Base-by-base conservation (phyloP, 169 alveolate genomes). In the Eimeria nieschulzi region DNA sequence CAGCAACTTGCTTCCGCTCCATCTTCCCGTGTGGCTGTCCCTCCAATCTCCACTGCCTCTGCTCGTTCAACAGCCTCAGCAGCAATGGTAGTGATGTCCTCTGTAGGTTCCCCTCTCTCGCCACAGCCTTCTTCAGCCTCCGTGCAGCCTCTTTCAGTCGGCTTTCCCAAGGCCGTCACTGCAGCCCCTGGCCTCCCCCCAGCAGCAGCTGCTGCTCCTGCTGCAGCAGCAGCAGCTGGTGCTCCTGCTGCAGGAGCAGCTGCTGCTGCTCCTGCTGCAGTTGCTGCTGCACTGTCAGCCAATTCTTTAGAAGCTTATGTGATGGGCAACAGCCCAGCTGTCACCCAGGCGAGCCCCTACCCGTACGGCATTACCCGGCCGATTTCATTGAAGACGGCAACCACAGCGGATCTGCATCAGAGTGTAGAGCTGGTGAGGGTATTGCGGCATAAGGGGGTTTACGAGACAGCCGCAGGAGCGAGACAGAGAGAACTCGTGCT, bases 401-500 rank as follows among this genome's bases (percentile, higher is more conserved):
- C 55, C 25, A 76, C 66, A 19, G 85, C 56, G 54, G 94, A 91
- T 64, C 0, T 76, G 17, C 94, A 70, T 26, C 83, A 70, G 68
- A 91, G 91, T 23, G 83, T 59, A 10, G 92, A 83, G 54, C 26
- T 91, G 55, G 79, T 91, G 19, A 39, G 91, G 21, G 86, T 83
- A 17, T 46, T 91, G 53, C 66, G 87, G 2, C 33, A 61, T 15
- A 68, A 33, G 46, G 59, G 84, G 2, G 82, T 91, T n/a, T 91
- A 91, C 25, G 94, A 91, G 78, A 82, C 94, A 55, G 92, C 87
- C 21, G 94, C 91, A 79, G 94, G 94, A 19, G 68, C 73, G 9
- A 25, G 82, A n/a, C 85, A 53, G 94, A 53, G 91, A 13, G 94
- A 91, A 53, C 55, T 51, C 9, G 95, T 90, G 51, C 54, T 92